phyloP scores from a whole-genome alignment of 2,329 filamentous ascomycete genomes.

The Neofusicoccum parvum region DNA sequence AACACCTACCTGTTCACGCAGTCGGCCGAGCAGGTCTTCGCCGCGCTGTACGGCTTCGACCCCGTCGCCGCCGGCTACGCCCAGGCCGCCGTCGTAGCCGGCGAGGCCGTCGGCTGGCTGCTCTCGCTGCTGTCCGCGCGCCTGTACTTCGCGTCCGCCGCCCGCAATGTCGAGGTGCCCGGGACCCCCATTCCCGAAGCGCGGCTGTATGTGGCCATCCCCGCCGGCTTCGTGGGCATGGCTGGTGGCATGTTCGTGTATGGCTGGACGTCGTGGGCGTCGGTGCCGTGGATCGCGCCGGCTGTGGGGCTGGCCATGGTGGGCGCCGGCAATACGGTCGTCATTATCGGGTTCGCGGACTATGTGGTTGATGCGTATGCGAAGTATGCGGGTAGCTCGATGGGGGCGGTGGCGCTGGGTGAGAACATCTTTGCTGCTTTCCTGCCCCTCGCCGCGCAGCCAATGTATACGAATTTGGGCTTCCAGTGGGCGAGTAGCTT shows the following conservation, averaged over 20 bases:
- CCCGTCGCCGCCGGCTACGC: conserved; percentile 49
- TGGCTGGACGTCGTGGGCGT: conserved; percentile 50
- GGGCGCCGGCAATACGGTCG: conserved; percentile 52
- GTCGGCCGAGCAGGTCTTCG: conserved; percentile 48
- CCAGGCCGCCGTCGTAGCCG: conserved; percentile 49
- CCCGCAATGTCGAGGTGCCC: conserved; percentile 12
- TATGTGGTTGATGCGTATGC: conserved; percentile 56
- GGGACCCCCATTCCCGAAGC: conserved; percentile 41
- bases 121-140: conserved; percentile 39
- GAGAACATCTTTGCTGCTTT: conserved; percentile 55
- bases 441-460: conserved; percentile 49
- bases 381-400: conserved; percentile 52
- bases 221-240: conserved; percentile 49
- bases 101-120: conserved; percentile 47
- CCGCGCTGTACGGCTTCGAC: conserved; percentile 42
- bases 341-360: conserved; percentile 49
- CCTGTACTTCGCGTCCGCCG: conserved; percentile 46
- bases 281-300: conserved; percentile 51
- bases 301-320: conserved; percentile 51
- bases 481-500: conserved; percentile 54
- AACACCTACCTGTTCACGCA: conserved; percentile 55
- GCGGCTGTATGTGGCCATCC: conserved; percentile 47
- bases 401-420: conserved; percentile 51
- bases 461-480: conserved; percentile 52
- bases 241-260: conserved; percentile 55